These are phyloP conservation scores for Hirsutella rhossiliensis DNA, from an alignment of 2,329 filamentous ascomycete genomes.

Conservation along the genomic window DNA sequence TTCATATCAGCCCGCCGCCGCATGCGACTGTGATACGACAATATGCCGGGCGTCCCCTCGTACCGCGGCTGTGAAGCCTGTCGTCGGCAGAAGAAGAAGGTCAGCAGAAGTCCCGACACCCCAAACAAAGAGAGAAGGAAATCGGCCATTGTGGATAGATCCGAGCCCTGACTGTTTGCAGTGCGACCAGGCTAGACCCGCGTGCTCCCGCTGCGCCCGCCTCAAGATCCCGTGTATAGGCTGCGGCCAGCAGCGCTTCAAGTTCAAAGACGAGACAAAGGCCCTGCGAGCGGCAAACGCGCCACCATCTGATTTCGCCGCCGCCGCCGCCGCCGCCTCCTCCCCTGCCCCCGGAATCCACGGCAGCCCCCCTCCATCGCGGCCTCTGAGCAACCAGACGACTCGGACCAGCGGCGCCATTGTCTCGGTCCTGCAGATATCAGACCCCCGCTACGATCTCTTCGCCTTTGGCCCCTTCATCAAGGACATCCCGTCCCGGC, in stretches of 20 bases:
- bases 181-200: constrained; percentile 32
- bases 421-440: constrained; percentile 21
- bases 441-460: constrained; percentile 33
- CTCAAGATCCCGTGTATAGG: constrained; percentile 31
- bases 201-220: constrained; percentile 33
- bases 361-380: background rate
- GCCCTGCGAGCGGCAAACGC: background rate
- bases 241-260: constrained; percentile 32
- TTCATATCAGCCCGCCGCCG: too few relatives aligned
- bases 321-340: too few relatives aligned
- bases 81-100: constrained; percentile 41
- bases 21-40: background rate
- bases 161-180: constrained; percentile 8
- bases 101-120: constrained; percentile 9
- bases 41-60: constrained; percentile 39
- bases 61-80: constrained; percentile 37
- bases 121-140: too few relatives aligned
- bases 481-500: constrained; percentile 27
- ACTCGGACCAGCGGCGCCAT: constrained; percentile 11
- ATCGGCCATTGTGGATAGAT: too few relatives aligned
- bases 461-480: constrained; percentile 33
- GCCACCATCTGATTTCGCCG: background rate
- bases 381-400: constrained; percentile 18
- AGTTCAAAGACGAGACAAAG: constrained; percentile 28
- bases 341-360: too few relatives aligned